Percentiles rank a stretch among this genome's conserved stretches.
Evolutionary conservation across 2,329 filamentous ascomycete genomes (phyloP).

Genomic region (Exophiala dermatitidis): DNA sequence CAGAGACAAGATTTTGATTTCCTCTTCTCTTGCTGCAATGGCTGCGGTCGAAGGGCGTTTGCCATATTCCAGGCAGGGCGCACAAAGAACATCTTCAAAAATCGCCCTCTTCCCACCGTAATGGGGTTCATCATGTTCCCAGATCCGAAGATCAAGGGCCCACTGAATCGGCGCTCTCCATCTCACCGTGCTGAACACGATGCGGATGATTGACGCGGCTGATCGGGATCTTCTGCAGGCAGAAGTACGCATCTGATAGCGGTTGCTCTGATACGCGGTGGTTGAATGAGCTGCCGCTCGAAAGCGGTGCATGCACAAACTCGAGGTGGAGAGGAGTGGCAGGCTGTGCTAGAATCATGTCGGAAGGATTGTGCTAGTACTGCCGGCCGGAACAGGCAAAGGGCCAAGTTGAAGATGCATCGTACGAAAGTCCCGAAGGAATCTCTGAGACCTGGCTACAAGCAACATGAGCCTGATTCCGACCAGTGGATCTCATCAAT

Average conservation of each 20-base stretch:
- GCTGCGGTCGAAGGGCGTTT: conserved; percentile 30
- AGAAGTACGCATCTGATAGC: conserved; percentile 46
- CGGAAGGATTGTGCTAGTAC: conserved; percentile 3
- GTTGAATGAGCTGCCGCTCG: conserved; percentile 34
- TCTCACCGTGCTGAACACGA: conserved; percentile 45
- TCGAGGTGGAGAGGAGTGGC: conserved; percentile 38
- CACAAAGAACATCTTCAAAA: conserved; percentile 97
- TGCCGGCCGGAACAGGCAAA: conserved; percentile 24
- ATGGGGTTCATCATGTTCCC: conserved; percentile 31
- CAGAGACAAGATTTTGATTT: conserved; percentile 91
- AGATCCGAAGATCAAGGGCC: conserved; percentile 27
- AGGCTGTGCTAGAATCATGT: conserved; percentile 14
- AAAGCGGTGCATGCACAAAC: conserved; percentile 28
- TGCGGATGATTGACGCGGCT: conserved; percentile 61
- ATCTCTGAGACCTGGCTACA: conserved; percentile 23
- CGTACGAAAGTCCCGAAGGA: conserved; percentile 14
- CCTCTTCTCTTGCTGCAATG: conserved; percentile 49
- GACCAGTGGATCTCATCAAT: conserved; percentile 23
- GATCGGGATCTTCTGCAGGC: conserved; percentile 45
- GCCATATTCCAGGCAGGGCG: conserved; percentile 51
- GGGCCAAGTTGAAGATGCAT: conserved; percentile 18
- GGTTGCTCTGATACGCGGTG: conserved; percentile 48
- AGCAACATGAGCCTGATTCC: conserved; percentile 24
- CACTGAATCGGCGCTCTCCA: conserved; percentile 49
- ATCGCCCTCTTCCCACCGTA: conserved; percentile 54